Evolutionary conservation across 1,284 basidiomycete genomes (phyloP).

Genomic region (Tilletia horrida): DNA sequence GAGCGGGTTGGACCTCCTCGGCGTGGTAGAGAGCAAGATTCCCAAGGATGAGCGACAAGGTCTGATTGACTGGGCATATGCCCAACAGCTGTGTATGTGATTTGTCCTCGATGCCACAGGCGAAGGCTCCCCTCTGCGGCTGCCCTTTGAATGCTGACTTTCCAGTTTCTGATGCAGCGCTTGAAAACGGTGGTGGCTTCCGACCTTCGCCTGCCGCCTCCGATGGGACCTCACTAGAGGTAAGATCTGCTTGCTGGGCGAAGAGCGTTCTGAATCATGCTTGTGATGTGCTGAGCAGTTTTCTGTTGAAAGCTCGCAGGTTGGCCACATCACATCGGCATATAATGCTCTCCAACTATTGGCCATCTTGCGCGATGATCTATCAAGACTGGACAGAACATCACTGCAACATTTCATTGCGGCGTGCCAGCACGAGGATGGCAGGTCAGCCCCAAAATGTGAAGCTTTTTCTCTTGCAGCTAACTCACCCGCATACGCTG

Average conservation of each 20-base stretch:
- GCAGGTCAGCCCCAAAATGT: slow-evolving; percentile 27
- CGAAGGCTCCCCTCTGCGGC: no score
- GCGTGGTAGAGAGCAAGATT: slow-evolving; percentile 24
- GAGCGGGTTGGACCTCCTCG: slow-evolving; percentile 42
- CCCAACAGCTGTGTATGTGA: slow-evolving; percentile 65
- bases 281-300: not conserved
- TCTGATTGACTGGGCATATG: slow-evolving; percentile 74
- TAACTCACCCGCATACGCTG: not conserved
- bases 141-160: not conserved
- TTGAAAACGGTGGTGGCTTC: slow-evolving; percentile 69
- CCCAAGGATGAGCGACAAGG: slow-evolving; percentile 24
- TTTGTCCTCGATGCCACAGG: slow-evolving; percentile 24
- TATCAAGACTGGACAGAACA: slow-evolving; percentile 30
- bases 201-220: slow-evolving; percentile 67
- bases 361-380: slow-evolving; percentile 44
- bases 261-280: not conserved
- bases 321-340: slow-evolving; percentile 43
- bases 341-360: slow-evolving; percentile 47
- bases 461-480: slow-evolving; percentile 1
- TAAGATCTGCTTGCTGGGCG: not conserved
- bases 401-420: slow-evolving; percentile 27
- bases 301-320: not conserved
- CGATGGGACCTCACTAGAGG: not conserved
- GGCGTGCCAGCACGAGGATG: slow-evolving; percentile 33
- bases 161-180: slow-evolving; percentile 52